These are phyloP conservation scores for Starmerella geochares DNA, from an alignment of 805 yeast genomes.

Conservation along the genomic window DNA sequence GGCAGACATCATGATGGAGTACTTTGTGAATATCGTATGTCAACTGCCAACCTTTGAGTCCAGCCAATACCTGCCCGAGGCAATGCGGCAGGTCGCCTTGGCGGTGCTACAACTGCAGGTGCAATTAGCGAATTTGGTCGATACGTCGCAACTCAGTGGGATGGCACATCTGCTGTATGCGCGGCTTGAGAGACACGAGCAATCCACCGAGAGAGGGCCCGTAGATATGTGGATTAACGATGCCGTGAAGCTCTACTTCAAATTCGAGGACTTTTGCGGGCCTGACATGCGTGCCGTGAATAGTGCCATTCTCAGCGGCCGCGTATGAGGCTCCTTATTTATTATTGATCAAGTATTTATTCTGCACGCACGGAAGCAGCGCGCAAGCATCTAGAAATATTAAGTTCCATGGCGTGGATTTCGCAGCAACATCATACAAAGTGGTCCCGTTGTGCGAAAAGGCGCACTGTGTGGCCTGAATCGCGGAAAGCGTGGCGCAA, in stretches of 20 bases:
- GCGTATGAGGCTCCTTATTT: too few species aligned
- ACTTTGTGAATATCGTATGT: slow-evolving; percentile 6
- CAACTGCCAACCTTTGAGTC: slow-evolving; percentile 5
- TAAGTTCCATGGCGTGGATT: too few species aligned
- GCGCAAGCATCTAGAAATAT: too few species aligned
- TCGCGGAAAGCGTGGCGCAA: too few species aligned
- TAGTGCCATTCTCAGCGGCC: not conserved
- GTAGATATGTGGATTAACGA: not conserved
- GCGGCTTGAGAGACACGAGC: not conserved
- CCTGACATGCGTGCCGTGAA: not conserved
- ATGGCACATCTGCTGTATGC: slow-evolving; percentile 2
- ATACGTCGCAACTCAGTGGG: slow-evolving; percentile 1
- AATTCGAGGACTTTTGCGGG: not conserved
- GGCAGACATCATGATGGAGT: not conserved
- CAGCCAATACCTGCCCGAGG: slow-evolving; percentile 1
- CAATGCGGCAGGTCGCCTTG: not conserved
- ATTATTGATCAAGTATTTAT: not conserved
- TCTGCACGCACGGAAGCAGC: too few species aligned
- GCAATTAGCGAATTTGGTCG: not conserved
- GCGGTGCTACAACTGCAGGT: slow-evolving; percentile 2
- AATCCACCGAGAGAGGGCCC: not conserved
- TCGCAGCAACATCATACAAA: too few species aligned
- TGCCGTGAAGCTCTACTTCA: not conserved
- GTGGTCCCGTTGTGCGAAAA: too few species aligned
- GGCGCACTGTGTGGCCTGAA: too few species aligned